A percentile compares a stretch with the other conserved stretches of the same genome.
These are phyloP conservation scores for Laguncularia racemosa DNA, from an alignment of 345 rosid genomes.

Conservation along the genomic window DNA sequence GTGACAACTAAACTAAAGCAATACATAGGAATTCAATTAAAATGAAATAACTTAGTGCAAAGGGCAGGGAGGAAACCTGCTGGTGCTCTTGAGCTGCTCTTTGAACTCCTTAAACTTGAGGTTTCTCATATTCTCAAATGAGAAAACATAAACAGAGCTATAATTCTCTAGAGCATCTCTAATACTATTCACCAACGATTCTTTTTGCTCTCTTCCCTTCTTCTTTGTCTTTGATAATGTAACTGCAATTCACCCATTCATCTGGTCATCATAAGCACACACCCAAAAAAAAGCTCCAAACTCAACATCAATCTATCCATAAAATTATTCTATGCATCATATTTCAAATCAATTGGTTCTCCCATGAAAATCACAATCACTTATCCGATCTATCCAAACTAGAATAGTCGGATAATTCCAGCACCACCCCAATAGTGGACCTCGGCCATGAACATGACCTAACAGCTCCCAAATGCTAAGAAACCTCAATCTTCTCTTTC, in stretches of 20 bases:
- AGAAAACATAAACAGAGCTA: conserved; percentile 59
- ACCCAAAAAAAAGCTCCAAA: neutral
- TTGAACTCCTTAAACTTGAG: conserved; percentile 89
- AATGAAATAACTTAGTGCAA: neutral
- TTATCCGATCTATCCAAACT: too few relatives aligned
- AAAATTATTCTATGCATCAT: neutral
- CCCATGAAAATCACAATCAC: too few relatives aligned
- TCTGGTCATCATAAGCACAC: neutral
- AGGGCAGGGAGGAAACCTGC: conserved; percentile 38
- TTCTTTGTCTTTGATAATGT: conserved; percentile 94
- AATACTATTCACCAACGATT: conserved; percentile 48
- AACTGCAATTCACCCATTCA: conserved; percentile 30
- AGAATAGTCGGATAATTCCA: too few relatives aligned
- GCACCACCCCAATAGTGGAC: too few relatives aligned
- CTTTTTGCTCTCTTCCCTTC: conserved; percentile 93
- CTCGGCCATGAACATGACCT: too few relatives aligned
- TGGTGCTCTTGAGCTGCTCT: conserved; percentile 66
- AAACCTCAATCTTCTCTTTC: neutral
- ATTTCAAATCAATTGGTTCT: too few relatives aligned
- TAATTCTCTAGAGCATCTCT: conserved; percentile 67
- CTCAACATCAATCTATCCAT: neutral
- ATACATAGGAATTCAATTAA: too few relatives aligned
- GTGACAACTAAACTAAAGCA: too few relatives aligned
- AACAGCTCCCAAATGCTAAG: neutral
- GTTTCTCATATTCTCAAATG: conserved; percentile 95